Evolutionary conservation across 495 filamentous ascomycete genomes (phyloP), one percentile per base, ranked within the genome.

Genomic region (Aspergillus funiculosus): DNA sequence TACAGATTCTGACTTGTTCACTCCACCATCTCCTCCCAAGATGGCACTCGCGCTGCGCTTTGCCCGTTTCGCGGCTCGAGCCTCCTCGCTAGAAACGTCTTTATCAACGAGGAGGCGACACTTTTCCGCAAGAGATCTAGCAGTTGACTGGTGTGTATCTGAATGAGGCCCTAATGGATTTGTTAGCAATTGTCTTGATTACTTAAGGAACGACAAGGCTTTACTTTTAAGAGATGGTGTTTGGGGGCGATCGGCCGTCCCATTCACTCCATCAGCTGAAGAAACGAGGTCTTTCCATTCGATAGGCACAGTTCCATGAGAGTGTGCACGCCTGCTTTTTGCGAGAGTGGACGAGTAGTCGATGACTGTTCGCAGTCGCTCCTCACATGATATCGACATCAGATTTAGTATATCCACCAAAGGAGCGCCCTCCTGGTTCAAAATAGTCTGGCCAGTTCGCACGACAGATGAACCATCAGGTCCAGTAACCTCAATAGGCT

Each of bases 321-420:
- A 81, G n/a, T 80, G 82, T 27, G 68, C 75, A 54, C 81, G 79
- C 43, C 88, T 79, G 39, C 73, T 80, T 46, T 69, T 74, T 13
- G 85, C 72, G 6, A 89, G 62, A 10, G 64, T 74, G 36, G 77
- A 74, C 5, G 83, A 79, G 56, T 92, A 87, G 52, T 87, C 81
- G 17, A 92, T 46, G 9, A 92, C 60, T 3, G 76, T 73, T 29
- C 82, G 68, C 19, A 94, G 28, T 17, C 84, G 76, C 54, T 89
- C 81, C 47, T 87, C 81, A 26, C 83, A 77, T 5, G 83, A 82
- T 22, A 92, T 74, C 6, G 86, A 89, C 22, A 94, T 42, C 19
- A 94, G 69, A 19, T 83, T 78, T 14, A 94, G 53, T 37, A 94
- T 80, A 39, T 94, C 86, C 10, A 81, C 80, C 24, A 92, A 61